phyloP scores from a whole-genome alignment of 139 green algal species.

The Gonium pectorale region DNA sequence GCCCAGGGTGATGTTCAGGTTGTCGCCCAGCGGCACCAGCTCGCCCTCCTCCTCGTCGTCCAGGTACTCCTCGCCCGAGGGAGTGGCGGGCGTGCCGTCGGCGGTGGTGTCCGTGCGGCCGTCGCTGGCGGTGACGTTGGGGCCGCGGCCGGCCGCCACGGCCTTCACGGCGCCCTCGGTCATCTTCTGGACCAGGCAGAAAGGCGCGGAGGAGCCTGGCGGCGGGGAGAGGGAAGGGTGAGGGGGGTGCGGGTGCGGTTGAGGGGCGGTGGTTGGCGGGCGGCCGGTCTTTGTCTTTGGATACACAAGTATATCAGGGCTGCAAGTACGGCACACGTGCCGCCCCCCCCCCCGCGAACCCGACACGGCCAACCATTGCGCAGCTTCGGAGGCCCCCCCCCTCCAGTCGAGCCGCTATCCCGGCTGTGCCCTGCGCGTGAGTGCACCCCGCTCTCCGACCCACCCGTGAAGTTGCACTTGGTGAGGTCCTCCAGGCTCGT shows the following conservation, averaged over 20 bases:
- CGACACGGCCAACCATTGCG: too few species aligned
- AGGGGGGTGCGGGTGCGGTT: too few species aligned
- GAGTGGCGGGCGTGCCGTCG: neutral
- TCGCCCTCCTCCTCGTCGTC: neutral
- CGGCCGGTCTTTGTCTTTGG: too few species aligned
- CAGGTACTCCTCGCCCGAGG: neutral
- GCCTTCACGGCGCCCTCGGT: neutral
- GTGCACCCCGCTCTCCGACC: neutral
- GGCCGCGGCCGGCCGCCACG: neutral
- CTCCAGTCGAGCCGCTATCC: too few species aligned
- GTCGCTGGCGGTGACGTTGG: conserved; percentile 7
- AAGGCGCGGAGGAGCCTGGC: conserved; percentile 18
- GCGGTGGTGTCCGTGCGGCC: neutral
- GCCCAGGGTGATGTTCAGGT: neutral
- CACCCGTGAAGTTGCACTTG: conserved; percentile 20
- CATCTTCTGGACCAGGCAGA: conserved; percentile 38
- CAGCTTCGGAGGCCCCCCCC: too few species aligned
- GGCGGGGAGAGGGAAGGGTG: too few species aligned
- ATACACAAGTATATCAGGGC: too few species aligned
- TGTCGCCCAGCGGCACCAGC: neutral
- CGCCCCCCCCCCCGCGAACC: too few species aligned
- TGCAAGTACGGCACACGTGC: too few species aligned
- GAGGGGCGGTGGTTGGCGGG: too few species aligned
- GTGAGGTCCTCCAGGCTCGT: conserved; percentile 13
- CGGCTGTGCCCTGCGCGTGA: too few species aligned